These are phyloP conservation scores for Avena eriantha DNA, from an alignment of 176 grass and related monocot genomes.

Conservation along the genomic window DNA sequence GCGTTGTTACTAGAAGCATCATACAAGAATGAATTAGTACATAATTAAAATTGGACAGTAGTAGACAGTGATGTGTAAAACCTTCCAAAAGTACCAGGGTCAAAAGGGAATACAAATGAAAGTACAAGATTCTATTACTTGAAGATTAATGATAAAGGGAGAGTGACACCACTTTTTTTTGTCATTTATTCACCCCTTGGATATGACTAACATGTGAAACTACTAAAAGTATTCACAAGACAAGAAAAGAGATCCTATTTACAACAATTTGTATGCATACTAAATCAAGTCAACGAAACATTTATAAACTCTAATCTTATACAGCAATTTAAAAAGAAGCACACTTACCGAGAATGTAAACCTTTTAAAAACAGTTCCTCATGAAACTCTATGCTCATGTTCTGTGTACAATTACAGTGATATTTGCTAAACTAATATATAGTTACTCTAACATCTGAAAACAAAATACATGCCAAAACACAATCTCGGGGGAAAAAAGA, in stretches of 20 bases:
- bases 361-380: conserved; percentile 5
- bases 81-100: not conserved
- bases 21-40: conserved; percentile 10
- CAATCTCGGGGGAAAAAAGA: not conserved
- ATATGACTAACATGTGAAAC: conserved; percentile 22
- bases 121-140: not conserved
- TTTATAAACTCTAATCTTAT: not conserved
- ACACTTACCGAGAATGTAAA: not conserved
- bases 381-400: not conserved
- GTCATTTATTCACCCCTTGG: not conserved
- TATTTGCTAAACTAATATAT: not conserved
- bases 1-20: conserved; percentile 10
- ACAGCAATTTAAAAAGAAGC: not conserved
- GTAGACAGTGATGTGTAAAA: not conserved
- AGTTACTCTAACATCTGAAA: conserved; percentile 19
- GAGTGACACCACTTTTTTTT: not conserved
- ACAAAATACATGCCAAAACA: conserved; percentile 12
- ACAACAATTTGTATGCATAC: not conserved
- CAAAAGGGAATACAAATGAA: not conserved
- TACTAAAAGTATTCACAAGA: conserved; percentile 9
- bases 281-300: conserved; percentile 2
- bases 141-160: not conserved
- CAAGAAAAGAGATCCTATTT: conserved; percentile 6
- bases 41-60: not conserved
- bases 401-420: not conserved